Base-by-base conservation (phyloP, 768 basidiomycete species). In the Sutorius australiensis region DNA sequence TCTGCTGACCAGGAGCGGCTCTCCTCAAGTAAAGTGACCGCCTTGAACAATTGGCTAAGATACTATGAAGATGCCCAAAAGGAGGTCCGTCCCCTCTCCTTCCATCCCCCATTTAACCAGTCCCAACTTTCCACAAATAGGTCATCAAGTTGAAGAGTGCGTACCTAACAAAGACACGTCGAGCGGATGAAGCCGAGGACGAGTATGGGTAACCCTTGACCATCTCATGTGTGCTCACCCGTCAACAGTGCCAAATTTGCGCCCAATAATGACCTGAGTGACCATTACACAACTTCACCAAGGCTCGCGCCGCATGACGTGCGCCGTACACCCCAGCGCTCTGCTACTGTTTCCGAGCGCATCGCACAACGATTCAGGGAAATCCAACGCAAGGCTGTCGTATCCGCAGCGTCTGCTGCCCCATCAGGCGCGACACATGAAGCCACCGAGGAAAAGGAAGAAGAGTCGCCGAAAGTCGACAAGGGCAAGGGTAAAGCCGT, bases 121-220 rank as follows among this genome's bases (percentile, higher is more conserved):
- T 39, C 33, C 39, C n/a, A 57, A 16, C 56, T 39, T 31, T 49
- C 24, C 37, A 11, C 36, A 72, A 38, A 28, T 48, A 81, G 77
- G 74, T 78, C 6, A 67, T 75, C 39, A 87, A 86, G 69, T 72
- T 93, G 57, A 92, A 89, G 71, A 79, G 84, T 47, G 76, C 81
- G 49, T 95, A 95, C 64, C 68, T 91, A 11, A 70, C 77, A 31
- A 95, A 93, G 69, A 85, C 81, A 0, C 81, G 90, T 49, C 80
- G 81, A 37, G 93, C 94, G 14, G 94, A 97, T 61, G 94, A 97
- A 64, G 86, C 87, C 8, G 92, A 92, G 67, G 94, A 97, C 67
- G 93, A 95, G 94, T 95, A 70, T 63, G 92, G 76, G 6, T 1
- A 13, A 12, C 28, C 36, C 46, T 46, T 40, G 30, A 48, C 45